Evolutionary conservation across 1,284 basidiomycete genomes (phyloP).

Genomic region (Leccinum griseonigrum): DNA sequence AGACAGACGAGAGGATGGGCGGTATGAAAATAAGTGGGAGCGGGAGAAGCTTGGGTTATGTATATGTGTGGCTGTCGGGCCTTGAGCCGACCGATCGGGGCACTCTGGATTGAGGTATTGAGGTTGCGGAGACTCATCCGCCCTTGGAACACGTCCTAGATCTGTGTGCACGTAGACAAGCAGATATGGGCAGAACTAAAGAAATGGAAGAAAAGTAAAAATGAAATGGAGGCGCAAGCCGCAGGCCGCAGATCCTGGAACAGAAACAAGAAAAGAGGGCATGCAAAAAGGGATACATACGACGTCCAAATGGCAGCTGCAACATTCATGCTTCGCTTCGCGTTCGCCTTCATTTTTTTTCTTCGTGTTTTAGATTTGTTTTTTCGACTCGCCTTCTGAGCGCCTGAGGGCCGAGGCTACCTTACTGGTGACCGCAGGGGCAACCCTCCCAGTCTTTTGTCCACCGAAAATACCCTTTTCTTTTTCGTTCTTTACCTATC

Average conservation of each 20-base stretch:
- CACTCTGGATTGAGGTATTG: neutral
- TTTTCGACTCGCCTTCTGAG: neutral
- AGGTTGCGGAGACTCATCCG: neutral
- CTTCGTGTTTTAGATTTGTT: neutral
- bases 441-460: slow-evolving; percentile 9
- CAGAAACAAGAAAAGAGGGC: neutral
- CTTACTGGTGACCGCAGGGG: neutral
- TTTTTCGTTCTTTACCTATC: slow-evolving; percentile 6
- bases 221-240: neutral
- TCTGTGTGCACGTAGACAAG: neutral
- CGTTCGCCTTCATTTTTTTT: neutral
- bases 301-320: neutral
- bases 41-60: neutral
- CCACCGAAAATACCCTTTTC: slow-evolving; percentile 12
- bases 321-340: neutral
- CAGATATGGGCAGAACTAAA: neutral
- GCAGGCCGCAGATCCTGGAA: neutral
- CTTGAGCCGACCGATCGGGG: neutral
- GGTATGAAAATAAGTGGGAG: neutral
- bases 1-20: neutral
- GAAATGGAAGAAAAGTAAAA: neutral
- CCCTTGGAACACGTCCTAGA: neutral
- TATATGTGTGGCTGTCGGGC: neutral
- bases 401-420: neutral
- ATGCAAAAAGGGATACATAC: neutral